Percentiles rank a stretch among this genome's conserved stretches.
phyloP scores from a whole-genome alignment of 2,329 filamentous ascomycete genomes.

The Cercospora zeae-maydis region DNA sequence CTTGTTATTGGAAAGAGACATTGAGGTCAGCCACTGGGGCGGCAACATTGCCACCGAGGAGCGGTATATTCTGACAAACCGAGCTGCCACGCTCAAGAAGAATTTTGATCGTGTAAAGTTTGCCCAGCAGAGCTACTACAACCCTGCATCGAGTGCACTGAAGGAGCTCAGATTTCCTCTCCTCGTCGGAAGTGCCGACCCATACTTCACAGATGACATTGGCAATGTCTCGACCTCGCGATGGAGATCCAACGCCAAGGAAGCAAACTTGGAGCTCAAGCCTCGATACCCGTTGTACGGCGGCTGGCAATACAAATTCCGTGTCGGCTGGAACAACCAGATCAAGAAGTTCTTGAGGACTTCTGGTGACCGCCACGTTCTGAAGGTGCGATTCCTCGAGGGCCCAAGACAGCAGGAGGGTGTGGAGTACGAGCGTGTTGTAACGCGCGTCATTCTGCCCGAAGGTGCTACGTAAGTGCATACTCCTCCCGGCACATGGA shows the following conservation, averaged over 20 bases:
- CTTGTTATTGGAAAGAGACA: slow-evolving; percentile 75
- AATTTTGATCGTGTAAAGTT: slow-evolving; percentile 51
- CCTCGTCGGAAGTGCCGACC: slow-evolving; percentile 71
- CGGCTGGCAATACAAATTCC: slow-evolving; percentile 97
- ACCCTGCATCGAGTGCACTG: slow-evolving; percentile 71
- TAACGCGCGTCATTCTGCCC: slow-evolving; percentile 78
- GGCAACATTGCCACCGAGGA: slow-evolving; percentile 95
- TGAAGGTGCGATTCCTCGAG: slow-evolving; percentile 90
- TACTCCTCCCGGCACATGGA: neutral
- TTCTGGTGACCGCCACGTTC: slow-evolving; percentile 67
- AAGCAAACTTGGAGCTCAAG: slow-evolving; percentile 79
- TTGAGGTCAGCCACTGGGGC: slow-evolving; percentile 97
- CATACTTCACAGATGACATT: slow-evolving; percentile 94
- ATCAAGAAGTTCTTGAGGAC: slow-evolving; percentile 71
- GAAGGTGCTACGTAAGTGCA: slow-evolving; percentile 77
- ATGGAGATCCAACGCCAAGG: slow-evolving; percentile 66
- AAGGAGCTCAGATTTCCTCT: slow-evolving; percentile 80
- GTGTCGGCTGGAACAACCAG: slow-evolving; percentile 90
- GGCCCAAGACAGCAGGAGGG: slow-evolving; percentile 84
- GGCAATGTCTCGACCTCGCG: slow-evolving; percentile 93
- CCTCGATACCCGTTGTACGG: slow-evolving; percentile 96
- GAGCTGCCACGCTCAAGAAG: slow-evolving; percentile 66
- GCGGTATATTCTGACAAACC: slow-evolving; percentile 82
- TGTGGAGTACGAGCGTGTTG: slow-evolving; percentile 76
- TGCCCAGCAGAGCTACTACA: slow-evolving; percentile 54